Evolutionary conservation across 768 basidiomycete species (phyloP), one percentile per base, ranked within the genome.

Genomic region (Trametopsis cervina): DNA sequence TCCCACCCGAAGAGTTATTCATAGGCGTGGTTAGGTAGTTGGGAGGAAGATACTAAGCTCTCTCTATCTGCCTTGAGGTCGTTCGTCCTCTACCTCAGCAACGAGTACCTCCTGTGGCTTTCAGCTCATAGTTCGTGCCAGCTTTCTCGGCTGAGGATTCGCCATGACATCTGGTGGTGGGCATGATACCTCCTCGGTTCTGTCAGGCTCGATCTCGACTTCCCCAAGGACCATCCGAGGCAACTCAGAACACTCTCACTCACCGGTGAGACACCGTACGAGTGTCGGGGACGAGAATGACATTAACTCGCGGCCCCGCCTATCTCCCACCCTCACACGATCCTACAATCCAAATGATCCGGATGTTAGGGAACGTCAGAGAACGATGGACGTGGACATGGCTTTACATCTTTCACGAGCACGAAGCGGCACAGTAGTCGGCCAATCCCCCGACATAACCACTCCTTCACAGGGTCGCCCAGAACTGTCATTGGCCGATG

Each of bases 341-440:
- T 74, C 84, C 7, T 75, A 77, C 51, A 81, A 88, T 60, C 77
- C 74, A 9, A 74, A 82, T 69, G 83, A 89, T 60, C 80, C 85
- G 0, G 78, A 87, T 45, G 80, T 79, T 17, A 73, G 83, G 46
- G 92, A 96, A 64, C 80, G 93, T 17, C 93, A 97, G 70, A 78
- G 87, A 27, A 82, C 89, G 4, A 89, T 96, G 84, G 94, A 97
- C 58, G 89, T 89, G 0, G 92, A 94, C 58, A 90, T 91, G 86
- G 89, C 87, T 45, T 76, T 89, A 61, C 84, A 86, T 25, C 76
- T 86, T 36, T 85, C 83, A 20, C 73, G 78, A 18, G 86, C 85
- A 1, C 76, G 88, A 18, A 72, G 83, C 51, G 81, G 81, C 43
- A 84, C 83, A 0, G 57, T 80, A 5, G 63, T 53, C 20, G 50